Evolutionary conservation across 345 rosid species (phyloP), one percentile per base, ranked within the genome.

Genomic region (Eucalyptus polyanthemos): DNA sequence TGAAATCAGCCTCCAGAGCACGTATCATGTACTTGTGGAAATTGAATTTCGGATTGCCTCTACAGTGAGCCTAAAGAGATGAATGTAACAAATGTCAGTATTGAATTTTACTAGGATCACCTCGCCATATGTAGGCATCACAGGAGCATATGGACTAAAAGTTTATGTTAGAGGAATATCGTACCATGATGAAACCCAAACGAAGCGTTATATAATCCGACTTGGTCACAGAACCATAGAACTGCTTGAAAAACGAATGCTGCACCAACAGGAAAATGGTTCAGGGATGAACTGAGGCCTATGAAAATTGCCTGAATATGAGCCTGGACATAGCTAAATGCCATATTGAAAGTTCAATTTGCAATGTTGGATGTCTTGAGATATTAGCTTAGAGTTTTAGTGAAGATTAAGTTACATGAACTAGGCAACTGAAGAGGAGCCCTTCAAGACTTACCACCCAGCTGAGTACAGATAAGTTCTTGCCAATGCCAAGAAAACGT

Each of bases 1-100:
- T 98, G 88, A 98, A 98, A 95, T 98, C 99, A 1, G 96, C 98
- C 91, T 98, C 99, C 17, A 98, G 95, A 42, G 97, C 97, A 51
- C 99, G 99, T 87, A 94, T 91, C 95, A 98, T 92, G 92, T 97
- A 98, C 90, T 91, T 92, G 89, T 98, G 97, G 89, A 98, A 98
- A 89, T 98, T 93, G 89, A 98, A 98, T 87, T 93, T 96, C 14
- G 93, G 96, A 91, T 94, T 97, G 44, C 92, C 91, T 90, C 91
- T 93, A 92, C 99, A 97, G 87, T 98, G 99, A 69, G 95, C 95
- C 99, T 98, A 85, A 65, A 88, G 53, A 21, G 83, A 76, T 76
- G 83, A 76, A 76, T 6, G 47, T 37, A 22, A 76, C 7, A 76
- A 11, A 21, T 21, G 83, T 76, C 83, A 76, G 47, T 12, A 72